phyloP scores from a whole-genome alignment of 805 yeast species.

The Kluyveromyces wickerhamii region DNA sequence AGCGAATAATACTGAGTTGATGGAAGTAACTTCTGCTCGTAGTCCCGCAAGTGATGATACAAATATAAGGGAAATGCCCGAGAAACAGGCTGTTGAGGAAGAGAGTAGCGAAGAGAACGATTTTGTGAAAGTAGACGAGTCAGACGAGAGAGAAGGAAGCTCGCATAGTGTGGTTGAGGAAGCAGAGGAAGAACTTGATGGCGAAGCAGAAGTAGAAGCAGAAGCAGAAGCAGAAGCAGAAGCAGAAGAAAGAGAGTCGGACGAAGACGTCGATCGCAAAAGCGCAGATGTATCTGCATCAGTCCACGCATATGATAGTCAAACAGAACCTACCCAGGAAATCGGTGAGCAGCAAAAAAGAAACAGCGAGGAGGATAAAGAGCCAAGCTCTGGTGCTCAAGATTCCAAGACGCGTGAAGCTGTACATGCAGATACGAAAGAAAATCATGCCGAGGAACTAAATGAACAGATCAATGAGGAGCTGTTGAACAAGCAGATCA shows the following conservation, averaged over 20 bases:
- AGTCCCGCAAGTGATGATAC: no score
- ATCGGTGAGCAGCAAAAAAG: slow-evolving; percentile 3
- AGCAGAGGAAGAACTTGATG: slow-evolving; percentile 2
- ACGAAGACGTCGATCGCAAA: slow-evolving; percentile 1
- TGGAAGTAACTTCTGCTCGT: no score
- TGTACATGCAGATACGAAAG: not conserved
- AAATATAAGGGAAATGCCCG: no score
- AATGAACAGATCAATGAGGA: slow-evolving; percentile 17
- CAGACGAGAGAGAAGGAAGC: no score
- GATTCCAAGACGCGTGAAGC: no score
- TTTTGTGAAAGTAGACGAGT: no score
- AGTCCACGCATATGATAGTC: slow-evolving; percentile 5
- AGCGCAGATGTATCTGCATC: slow-evolving; percentile 7
- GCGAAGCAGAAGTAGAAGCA: slow-evolving; percentile 4
- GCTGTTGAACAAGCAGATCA: slow-evolving; percentile 25
- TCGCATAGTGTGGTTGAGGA: slow-evolving; percentile 2
- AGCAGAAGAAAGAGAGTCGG: slow-evolving; percentile 3
- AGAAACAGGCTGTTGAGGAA: no score
- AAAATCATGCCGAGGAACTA: not conserved
- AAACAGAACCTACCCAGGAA: slow-evolving; percentile 5
- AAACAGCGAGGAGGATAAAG: slow-evolving; percentile 3
- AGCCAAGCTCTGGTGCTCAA: no score
- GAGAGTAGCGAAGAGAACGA: no score
- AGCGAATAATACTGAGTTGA: no score
- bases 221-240: slow-evolving; percentile 4